A percentile compares a stretch with the other conserved stretches of the same genome.
These are phyloP conservation scores for Blastomyces percursus DNA, from an alignment of 2,329 filamentous ascomycete species.

Conservation along the genomic window DNA sequence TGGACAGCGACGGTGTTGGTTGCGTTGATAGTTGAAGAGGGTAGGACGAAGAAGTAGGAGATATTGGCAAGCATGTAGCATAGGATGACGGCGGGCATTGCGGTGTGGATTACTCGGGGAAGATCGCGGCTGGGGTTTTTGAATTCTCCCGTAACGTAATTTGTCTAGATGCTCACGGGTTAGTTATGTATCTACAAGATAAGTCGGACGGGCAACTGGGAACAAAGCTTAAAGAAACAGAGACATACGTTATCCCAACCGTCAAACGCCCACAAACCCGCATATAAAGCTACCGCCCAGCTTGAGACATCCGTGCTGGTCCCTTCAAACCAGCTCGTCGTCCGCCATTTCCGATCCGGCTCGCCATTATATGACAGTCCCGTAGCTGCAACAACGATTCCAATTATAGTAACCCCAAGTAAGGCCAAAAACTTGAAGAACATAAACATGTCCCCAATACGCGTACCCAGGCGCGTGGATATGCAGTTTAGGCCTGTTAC, in stretches of 20 bases:
- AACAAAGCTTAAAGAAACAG: background rate
- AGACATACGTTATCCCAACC: conserved; percentile 89
- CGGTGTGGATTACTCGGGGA: conserved; percentile 88
- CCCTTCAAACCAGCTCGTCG: conserved; percentile 74
- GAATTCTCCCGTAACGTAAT: conserved; percentile 96
- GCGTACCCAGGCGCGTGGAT: conserved; percentile 76
- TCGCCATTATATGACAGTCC: conserved; percentile 67
- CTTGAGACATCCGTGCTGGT: conserved; percentile 69
- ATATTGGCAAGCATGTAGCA: conserved; percentile 86
- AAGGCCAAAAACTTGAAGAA: conserved; percentile 91
- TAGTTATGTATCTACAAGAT: background rate
- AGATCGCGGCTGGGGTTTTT: conserved; percentile 82
- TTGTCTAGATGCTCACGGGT: conserved; percentile 50
- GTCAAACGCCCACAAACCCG: conserved; percentile 94
- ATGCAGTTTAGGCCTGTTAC: conserved; percentile 84
- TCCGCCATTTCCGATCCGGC: conserved; percentile 77
- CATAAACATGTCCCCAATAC: conserved; percentile 88
- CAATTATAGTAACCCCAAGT: conserved; percentile 72
- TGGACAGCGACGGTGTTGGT: conserved; percentile 93
- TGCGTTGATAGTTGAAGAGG: conserved; percentile 64
- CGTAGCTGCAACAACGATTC: conserved; percentile 78
- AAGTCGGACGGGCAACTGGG: background rate
- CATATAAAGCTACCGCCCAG: conserved; percentile 91
- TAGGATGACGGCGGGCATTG: conserved; percentile 85
- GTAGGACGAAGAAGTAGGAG: conserved; percentile 88